Conservation (phyloP, 2,329 filamentous ascomycete genomes). For the Curvularia eragrostidis region DNA sequence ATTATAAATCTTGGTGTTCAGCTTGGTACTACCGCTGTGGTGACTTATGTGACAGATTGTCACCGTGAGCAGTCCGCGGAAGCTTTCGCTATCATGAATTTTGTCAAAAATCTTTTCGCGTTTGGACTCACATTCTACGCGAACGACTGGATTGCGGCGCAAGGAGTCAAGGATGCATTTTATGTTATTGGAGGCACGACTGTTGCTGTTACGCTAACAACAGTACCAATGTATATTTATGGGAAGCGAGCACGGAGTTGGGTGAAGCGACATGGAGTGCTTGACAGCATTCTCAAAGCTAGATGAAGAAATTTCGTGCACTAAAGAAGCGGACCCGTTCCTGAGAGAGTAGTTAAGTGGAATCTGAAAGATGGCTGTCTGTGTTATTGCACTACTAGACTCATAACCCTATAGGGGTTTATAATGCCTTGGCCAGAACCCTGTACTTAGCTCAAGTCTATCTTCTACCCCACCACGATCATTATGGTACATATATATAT, state of each 20-base stretch:
- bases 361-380: too few relatives aligned
- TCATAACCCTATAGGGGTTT: too few relatives aligned
- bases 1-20: conserved; percentile 37
- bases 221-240: conserved; percentile 37
- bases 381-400: too few relatives aligned
- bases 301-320: too few relatives aligned
- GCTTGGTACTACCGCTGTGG: conserved; percentile 30
- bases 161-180: conserved; percentile 30
- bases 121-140: conserved; percentile 35
- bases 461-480: too few relatives aligned
- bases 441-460: too few relatives aligned
- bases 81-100: conserved; percentile 39
- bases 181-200: conserved; percentile 34
- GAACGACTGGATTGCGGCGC: conserved; percentile 31
- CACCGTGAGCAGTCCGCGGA: conserved; percentile 34
- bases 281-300: conserved; percentile 24
- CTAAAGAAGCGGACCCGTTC: too few relatives aligned
- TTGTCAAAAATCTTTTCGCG: conserved; percentile 37
- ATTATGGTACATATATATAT: too few relatives aligned
- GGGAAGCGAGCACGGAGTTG: conserved; percentile 35
- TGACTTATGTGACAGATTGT: conserved; percentile 34
- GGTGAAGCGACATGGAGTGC: conserved; percentile 41
- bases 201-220: conserved; percentile 28
- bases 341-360: too few relatives aligned
- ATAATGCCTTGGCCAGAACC: too few relatives aligned